Evolutionary conservation across 2,329 filamentous ascomycete species (phyloP).

Genomic region (Exophiala sp.): DNA sequence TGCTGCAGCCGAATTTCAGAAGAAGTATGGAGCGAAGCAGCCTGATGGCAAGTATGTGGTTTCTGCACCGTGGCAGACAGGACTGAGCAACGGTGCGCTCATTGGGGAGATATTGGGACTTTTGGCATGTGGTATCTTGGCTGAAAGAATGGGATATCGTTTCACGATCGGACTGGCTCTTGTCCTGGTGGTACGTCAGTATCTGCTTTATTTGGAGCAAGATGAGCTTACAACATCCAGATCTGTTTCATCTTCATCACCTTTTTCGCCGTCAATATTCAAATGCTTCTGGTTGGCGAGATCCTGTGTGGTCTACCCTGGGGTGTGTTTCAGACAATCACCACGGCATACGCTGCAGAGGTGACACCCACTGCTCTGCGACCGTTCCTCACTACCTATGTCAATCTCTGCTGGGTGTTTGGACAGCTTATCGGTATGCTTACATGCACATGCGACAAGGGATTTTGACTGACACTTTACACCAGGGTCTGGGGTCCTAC

Average conservation of each 20-base stretch:
- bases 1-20: conserved; percentile 14
- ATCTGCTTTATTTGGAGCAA: background rate
- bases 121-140: conserved; percentile 61
- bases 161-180: background rate
- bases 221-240: conserved; percentile 9
- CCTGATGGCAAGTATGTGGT: conserved; percentile 33
- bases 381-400: conserved; percentile 30
- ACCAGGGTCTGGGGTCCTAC: conserved; percentile 30
- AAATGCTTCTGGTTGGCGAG: conserved; percentile 45
- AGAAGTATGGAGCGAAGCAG: conserved; percentile 42
- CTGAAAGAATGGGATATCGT: conserved; percentile 62
- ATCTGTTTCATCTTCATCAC: conserved; percentile 40
- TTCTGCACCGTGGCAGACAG: conserved; percentile 56
- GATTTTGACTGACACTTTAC: too few species aligned
- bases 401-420: conserved; percentile 36
- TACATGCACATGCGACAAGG: too few species aligned
- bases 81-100: conserved; percentile 53
- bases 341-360: conserved; percentile 64
- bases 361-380: conserved; percentile 49
- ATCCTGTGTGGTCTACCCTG: conserved; percentile 43
- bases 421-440: conserved; percentile 33
- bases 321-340: conserved; percentile 31
- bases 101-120: conserved; percentile 65
- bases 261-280: conserved; percentile 48
- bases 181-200: background rate